Percentiles rank a stretch among this genome's conserved stretches.
phyloP scores from a whole-genome alignment of 768 basidiomycete species.

The Dendrothele bispora region DNA sequence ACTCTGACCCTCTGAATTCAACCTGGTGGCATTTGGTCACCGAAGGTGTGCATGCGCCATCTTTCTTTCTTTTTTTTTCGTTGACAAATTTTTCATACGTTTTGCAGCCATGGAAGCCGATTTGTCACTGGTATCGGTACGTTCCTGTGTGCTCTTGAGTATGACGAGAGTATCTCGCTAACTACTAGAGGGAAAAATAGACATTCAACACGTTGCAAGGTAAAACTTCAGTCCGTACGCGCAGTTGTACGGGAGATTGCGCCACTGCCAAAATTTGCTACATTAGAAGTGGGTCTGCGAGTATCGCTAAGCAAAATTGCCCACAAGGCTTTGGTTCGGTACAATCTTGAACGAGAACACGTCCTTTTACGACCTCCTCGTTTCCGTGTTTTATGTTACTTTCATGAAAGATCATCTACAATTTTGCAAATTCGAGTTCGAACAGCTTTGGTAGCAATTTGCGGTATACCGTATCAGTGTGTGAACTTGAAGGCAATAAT shows the following conservation, averaged over 20 bases:
- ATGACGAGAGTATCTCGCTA: not conserved
- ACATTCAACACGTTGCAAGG: conserved; percentile 72
- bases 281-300: conserved; percentile 71
- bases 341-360: conserved; percentile 27
- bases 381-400: too few relatives aligned
- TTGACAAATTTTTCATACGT: not conserved
- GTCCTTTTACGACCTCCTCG: conserved; percentile 36
- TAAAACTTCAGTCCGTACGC: conserved; percentile 57
- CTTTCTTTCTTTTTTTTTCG: not conserved
- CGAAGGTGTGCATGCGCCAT: conserved; percentile 46
- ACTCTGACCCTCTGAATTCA: conserved; percentile 60
- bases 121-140: conserved; percentile 56
- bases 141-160: conserved; percentile 9
- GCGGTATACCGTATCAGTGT: too few relatives aligned
- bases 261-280: conserved; percentile 72
- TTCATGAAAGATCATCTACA: too few relatives aligned
- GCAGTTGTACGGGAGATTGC: conserved; percentile 61
- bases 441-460: too few relatives aligned
- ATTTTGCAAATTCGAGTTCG: too few relatives aligned
- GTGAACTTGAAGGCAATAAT: too few relatives aligned
- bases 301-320: conserved; percentile 62
- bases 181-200: too few relatives aligned
- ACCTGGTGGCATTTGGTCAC: conserved; percentile 86
- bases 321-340: conserved; percentile 64
- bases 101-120: conserved; percentile 58